Conservation (phyloP, 371 early-diverging fungal genomes). For the Rhizopus stolonifer region DNA sequence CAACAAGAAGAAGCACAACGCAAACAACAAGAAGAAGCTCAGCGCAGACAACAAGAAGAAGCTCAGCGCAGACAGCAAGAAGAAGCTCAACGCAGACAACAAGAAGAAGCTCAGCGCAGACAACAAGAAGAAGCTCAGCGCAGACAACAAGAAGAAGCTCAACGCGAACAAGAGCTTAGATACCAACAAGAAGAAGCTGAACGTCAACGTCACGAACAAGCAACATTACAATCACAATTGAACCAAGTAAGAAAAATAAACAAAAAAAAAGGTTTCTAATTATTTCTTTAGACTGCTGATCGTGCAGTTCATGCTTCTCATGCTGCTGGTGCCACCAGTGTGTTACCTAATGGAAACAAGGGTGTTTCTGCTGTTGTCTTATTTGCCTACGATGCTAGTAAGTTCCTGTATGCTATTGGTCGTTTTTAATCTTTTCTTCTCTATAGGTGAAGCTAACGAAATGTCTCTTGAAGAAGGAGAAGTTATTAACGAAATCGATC, state of each 20-base stretch:
- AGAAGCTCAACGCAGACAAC: constrained; percentile 4
- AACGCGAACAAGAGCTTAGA: constrained; percentile 13
- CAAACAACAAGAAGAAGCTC: constrained; percentile 21
- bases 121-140: constrained; percentile 19
- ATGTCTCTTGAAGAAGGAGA: constrained; percentile 85
- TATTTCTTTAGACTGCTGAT: constrained; percentile 26
- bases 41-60: constrained; percentile 18
- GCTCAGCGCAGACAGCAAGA: constrained; percentile 13
- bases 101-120: constrained; percentile 14
- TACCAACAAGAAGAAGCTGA: constrained; percentile 21
- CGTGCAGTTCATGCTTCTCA: constrained; percentile 36
- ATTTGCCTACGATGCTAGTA: constrained; percentile 73
- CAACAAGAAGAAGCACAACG: constrained; percentile 27
- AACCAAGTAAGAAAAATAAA: constrained; percentile 13
- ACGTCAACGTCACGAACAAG: constrained; percentile 19
- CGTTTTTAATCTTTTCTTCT: neutral
- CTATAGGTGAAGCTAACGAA: constrained; percentile 77
- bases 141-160: constrained; percentile 20
- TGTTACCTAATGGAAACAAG: constrained; percentile 13
- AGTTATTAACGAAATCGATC: constrained; percentile 62
- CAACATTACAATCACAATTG: constrained; percentile 20
- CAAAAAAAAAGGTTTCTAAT: neutral
- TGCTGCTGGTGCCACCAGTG: constrained; percentile 29
- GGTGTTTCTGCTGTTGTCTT: constrained; percentile 63
- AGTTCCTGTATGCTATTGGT: neutral